Evolutionary conservation across 495 filamentous ascomycete species (phyloP).

Genomic region (Evernia prunastri): DNA sequence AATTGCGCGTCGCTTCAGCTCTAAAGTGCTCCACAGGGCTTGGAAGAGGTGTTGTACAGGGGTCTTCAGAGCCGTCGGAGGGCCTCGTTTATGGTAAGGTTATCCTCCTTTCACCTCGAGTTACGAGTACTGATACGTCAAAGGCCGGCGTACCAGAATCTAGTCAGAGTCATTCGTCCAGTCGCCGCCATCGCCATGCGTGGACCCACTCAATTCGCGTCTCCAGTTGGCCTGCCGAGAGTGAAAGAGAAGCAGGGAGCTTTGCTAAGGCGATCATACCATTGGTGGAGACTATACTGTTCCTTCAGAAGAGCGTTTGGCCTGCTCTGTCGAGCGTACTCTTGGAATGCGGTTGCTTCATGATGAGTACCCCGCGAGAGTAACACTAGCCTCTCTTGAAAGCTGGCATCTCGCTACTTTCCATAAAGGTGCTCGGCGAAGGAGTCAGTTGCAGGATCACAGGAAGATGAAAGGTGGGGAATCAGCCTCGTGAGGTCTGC

Average conservation of each 20-base stretch:
- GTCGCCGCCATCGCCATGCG: no score
- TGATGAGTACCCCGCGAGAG: not conserved
- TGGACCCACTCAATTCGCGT: not conserved
- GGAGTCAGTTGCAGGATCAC: not conserved
- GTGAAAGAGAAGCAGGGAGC: not conserved
- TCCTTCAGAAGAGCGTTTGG: not conserved
- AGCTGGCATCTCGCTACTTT: not conserved
- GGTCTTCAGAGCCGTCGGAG: not conserved
- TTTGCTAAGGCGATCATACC: not conserved
- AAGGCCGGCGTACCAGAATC: conserved; percentile 1
- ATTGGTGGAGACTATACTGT: not conserved
- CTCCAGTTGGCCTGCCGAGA: not conserved
- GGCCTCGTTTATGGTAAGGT: not conserved
- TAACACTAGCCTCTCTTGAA: not conserved
- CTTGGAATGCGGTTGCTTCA: not conserved
- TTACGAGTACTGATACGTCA: not conserved
- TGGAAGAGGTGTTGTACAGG: not conserved
- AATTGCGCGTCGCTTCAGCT: not conserved
- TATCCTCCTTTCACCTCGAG: no score
- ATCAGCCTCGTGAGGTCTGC: no score
- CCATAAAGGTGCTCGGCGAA: not conserved
- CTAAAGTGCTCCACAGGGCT: not conserved
- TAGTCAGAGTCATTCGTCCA: not conserved
- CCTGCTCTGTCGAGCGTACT: not conserved
- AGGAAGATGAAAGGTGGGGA: no score